These are phyloP conservation scores for Parathielavia hyrcaniae DNA, from an alignment of 495 filamentous ascomycete genomes.

Conservation along the genomic window DNA sequence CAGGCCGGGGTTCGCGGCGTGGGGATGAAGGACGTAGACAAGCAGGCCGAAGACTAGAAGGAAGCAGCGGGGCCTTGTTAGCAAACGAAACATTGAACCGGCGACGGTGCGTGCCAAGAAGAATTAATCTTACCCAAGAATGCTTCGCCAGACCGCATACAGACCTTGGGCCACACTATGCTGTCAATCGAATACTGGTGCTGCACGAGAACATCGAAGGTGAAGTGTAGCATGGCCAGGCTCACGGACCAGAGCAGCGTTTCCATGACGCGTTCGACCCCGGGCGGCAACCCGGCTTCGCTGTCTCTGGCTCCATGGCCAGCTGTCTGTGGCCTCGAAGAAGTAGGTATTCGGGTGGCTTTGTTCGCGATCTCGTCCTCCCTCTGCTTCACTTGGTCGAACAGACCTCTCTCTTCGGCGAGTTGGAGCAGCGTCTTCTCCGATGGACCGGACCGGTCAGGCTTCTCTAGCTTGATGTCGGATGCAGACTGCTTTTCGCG, in stretches of 20 bases:
- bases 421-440: constrained; percentile 58
- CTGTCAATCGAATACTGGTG: constrained; percentile 73
- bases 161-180: constrained; percentile 53
- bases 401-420: constrained; percentile 53
- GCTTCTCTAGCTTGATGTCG: constrained; percentile 52
- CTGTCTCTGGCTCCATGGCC: constrained; percentile 27
- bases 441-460: constrained; percentile 50
- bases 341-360: constrained; percentile 27
- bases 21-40: constrained; percentile 55
- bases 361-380: constrained; percentile 26
- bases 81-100: neutral
- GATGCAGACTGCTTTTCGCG: constrained; percentile 44
- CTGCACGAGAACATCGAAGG: constrained; percentile 82
- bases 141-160: constrained; percentile 46
- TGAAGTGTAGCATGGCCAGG: constrained; percentile 76
- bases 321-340: constrained; percentile 21
- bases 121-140: constrained; percentile 40
- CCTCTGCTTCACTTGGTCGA: constrained; percentile 37
- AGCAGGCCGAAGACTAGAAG: constrained; percentile 55
- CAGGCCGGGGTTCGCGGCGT: constrained; percentile 38
- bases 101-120: neutral
- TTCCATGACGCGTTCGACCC: constrained; percentile 49
- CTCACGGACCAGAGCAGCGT: constrained; percentile 64
- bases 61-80: constrained; percentile 8
- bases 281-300: constrained; percentile 30